Evolutionary conservation across 2,329 filamentous ascomycete genomes (phyloP).

Genomic region (Pseudonectria foliicola): DNA sequence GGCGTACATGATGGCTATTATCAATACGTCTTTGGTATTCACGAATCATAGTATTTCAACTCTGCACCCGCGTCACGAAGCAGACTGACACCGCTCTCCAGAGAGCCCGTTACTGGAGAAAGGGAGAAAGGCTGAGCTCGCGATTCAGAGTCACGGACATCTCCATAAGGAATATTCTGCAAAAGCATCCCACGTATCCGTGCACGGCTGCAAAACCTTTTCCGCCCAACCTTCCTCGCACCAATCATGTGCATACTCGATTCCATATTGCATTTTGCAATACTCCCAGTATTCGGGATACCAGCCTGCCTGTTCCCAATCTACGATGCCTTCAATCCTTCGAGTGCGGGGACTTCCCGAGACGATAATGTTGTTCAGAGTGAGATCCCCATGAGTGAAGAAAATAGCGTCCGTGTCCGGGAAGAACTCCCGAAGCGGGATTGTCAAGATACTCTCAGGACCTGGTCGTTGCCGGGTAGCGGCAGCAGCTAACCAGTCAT

Average conservation of each 20-base stretch:
- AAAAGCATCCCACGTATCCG: slow-evolving; percentile 7
- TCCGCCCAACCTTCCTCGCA: slow-evolving; percentile 12
- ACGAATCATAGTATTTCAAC: no score
- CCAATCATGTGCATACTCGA: slow-evolving; percentile 12
- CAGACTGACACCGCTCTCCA: no score
- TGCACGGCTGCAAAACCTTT: slow-evolving; percentile 11
- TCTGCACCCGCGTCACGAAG: no score
- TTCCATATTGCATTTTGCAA: slow-evolving; percentile 17
- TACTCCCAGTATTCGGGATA: slow-evolving; percentile 26
- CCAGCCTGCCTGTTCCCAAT: slow-evolving; percentile 23
- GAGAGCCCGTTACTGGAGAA: no score
- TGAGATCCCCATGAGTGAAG: slow-evolving; percentile 20
- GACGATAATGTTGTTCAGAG: slow-evolving; percentile 16
- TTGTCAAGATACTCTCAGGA: slow-evolving; percentile 4
- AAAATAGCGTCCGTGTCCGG: slow-evolving; percentile 12
- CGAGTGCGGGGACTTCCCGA: slow-evolving; percentile 3
- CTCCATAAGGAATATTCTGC: slow-evolving; percentile 11
- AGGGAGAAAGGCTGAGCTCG: no score
- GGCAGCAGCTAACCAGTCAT: slow-evolving; percentile 14
- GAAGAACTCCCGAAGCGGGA: slow-evolving; percentile 8
- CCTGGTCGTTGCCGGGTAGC: slow-evolving; percentile 11
- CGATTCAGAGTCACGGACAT: no score
- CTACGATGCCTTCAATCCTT: slow-evolving; percentile 13
- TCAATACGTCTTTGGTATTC: no score
- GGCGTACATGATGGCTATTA: no score